phyloP scores from a whole-genome alignment of 2,329 filamentous ascomycete species.

The Pseudohalonectria lignicola region DNA sequence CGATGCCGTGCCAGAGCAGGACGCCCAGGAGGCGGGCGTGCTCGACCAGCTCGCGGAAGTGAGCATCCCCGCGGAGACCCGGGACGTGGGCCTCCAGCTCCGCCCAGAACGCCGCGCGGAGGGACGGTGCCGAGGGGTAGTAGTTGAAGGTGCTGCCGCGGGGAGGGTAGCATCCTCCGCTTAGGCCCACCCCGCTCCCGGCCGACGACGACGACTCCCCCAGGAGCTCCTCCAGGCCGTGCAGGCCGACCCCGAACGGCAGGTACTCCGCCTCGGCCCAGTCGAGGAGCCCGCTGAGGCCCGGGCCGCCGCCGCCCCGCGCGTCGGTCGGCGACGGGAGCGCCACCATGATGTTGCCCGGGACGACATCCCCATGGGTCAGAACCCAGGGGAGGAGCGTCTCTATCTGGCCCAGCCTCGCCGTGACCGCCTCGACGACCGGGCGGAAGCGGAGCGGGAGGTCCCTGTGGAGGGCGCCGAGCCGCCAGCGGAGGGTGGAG shows the following conservation, averaged over 20 bases:
- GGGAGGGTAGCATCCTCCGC: slow-evolving; percentile 5
- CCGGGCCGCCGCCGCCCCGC: neutral
- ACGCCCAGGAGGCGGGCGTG: slow-evolving; percentile 40
- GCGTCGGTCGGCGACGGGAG: neutral
- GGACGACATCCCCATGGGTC: slow-evolving; percentile 49
- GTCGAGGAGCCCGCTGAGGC: slow-evolving; percentile 44
- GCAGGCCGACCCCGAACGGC: slow-evolving; percentile 48
- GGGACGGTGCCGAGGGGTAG: slow-evolving; percentile 25
- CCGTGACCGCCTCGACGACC: slow-evolving; percentile 14
- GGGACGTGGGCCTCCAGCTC: slow-evolving; percentile 22
- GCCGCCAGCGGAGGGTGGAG: slow-evolving; percentile 24
- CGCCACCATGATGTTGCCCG: slow-evolving; percentile 44
- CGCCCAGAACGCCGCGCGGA: slow-evolving; percentile 41
- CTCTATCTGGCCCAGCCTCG: slow-evolving; percentile 22
- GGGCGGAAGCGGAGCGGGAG: slow-evolving; percentile 23
- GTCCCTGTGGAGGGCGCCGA: slow-evolving; percentile 20
- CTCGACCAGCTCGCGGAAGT: slow-evolving; percentile 20
- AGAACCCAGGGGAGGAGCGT: slow-evolving; percentile 37
- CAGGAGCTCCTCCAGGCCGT: slow-evolving; percentile 49
- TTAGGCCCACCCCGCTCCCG: neutral
- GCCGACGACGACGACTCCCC: slow-evolving; percentile 20
- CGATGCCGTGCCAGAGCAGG: slow-evolving; percentile 52
- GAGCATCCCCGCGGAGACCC: slow-evolving; percentile 16
- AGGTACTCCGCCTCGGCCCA: slow-evolving; percentile 54
- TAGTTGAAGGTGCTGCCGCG: slow-evolving; percentile 27